phyloP scores from a whole-genome alignment of 768 basidiomycete genomes.

The Tricholoma bakamatsutake region DNA sequence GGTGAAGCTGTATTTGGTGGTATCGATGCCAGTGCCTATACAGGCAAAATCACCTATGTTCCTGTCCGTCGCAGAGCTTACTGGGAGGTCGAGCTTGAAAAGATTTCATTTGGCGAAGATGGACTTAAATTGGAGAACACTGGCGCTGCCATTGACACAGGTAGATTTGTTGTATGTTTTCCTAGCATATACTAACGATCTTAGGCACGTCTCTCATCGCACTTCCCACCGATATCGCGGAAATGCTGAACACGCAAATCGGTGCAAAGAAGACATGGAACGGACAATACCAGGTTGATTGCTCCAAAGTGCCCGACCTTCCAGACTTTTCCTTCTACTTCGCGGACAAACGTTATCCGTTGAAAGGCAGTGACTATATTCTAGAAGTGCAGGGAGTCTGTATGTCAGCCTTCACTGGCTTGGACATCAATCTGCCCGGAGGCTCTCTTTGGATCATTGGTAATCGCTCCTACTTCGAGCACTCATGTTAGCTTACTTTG shows the following conservation, averaged over 20 bases:
- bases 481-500: constrained; percentile 3
- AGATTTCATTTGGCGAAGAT: constrained; percentile 81
- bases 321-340: constrained; percentile 86
- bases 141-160: constrained; percentile 89
- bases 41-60: constrained; percentile 77
- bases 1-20: constrained; percentile 93
- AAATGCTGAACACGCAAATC: constrained; percentile 95
- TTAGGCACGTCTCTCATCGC: constrained; percentile 94
- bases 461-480: constrained; percentile 23
- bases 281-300: constrained; percentile 91
- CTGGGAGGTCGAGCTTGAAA: constrained; percentile 96
- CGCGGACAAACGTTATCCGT: constrained; percentile 68
- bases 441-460: constrained; percentile 88
- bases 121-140: constrained; percentile 88
- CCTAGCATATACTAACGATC: constrained; percentile 38
- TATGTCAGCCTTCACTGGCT: constrained; percentile 86
- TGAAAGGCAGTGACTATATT: constrained; percentile 85
- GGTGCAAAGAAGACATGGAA: constrained; percentile 95
- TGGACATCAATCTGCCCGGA: constrained; percentile 84
- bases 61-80: constrained; percentile 94
- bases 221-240: constrained; percentile 89
- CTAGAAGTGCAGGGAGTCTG: constrained; percentile 89
- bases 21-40: constrained; percentile 71
- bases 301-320: constrained; percentile 74
- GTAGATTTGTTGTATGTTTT: constrained; percentile 26